These are phyloP conservation scores for Tylopilus plumbeoviolaceoides DNA, from an alignment of 768 basidiomycete genomes.

Conservation along the genomic window DNA sequence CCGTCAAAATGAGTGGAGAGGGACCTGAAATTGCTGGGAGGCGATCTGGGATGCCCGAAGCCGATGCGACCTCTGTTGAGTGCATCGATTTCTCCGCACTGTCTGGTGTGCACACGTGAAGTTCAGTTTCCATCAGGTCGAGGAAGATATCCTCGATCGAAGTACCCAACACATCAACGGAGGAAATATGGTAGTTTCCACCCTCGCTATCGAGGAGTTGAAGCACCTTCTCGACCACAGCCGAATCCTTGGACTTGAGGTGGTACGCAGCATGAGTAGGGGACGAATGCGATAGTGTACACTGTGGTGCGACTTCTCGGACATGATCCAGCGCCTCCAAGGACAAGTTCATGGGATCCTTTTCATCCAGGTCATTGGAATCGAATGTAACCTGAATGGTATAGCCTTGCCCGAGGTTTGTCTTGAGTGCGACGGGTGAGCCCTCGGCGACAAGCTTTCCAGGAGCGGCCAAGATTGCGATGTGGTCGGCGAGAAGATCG, in stretches of 20 bases:
- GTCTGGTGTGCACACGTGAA: slow-evolving; percentile 16
- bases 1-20: slow-evolving; percentile 29
- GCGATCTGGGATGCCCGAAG: too few species aligned
- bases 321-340: slow-evolving; percentile 39
- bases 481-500: slow-evolving; percentile 70
- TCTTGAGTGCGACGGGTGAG: slow-evolving; percentile 69
- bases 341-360: slow-evolving; percentile 12
- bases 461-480: slow-evolving; percentile 71
- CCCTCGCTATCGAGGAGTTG: slow-evolving; percentile 48
- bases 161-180: slow-evolving; percentile 67
- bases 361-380: slow-evolving; percentile 26
- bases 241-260: slow-evolving; percentile 57
- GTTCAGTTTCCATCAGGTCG: slow-evolving; percentile 52
- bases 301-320: slow-evolving; percentile 41
- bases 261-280: slow-evolving; percentile 48
- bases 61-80: too few species aligned
- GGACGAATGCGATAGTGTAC: slow-evolving; percentile 41
- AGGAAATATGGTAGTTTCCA: slow-evolving; percentile 35
- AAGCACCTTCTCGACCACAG: slow-evolving; percentile 52
- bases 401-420: slow-evolving; percentile 68
- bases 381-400: slow-evolving; percentile 53
- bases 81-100: slow-evolving; percentile 22
- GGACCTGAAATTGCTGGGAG: neutral
- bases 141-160: slow-evolving; percentile 84
- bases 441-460: slow-evolving; percentile 72